These are phyloP conservation scores for Spathaspora sp. DNA, from an alignment of 1,139 yeast species.

Conservation along the genomic window DNA sequence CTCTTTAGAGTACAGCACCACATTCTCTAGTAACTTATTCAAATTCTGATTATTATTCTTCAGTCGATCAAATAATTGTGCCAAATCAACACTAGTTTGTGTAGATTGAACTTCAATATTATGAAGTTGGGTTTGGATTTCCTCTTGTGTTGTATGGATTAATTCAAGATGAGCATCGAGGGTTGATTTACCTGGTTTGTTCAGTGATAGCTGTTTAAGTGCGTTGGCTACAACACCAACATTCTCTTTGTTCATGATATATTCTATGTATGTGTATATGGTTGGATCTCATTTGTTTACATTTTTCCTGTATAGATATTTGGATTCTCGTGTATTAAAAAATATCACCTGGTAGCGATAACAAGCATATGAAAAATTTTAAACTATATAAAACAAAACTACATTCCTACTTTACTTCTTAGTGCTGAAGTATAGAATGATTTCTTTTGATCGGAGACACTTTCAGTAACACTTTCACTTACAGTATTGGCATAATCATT, in stretches of 20 bases:
- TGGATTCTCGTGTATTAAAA: background rate
- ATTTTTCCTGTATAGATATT: background rate
- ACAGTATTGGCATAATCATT: conserved; percentile 59
- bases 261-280: background rate
- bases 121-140: conserved; percentile 30
- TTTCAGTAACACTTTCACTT: conserved; percentile 54
- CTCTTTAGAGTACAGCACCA: conserved; percentile 34
- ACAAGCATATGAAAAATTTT: background rate
- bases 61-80: conserved; percentile 40
- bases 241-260: background rate
- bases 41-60: conserved; percentile 42
- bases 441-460: conserved; percentile 50
- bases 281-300: background rate
- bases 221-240: conserved; percentile 9
- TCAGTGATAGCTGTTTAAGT: conserved; percentile 30
- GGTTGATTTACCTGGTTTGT: conserved; percentile 18
- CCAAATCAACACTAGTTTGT: conserved; percentile 37
- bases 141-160: conserved; percentile 27
- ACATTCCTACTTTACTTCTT: conserved; percentile 55
- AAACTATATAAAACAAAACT: conserved; percentile 2
- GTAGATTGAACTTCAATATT: conserved; percentile 33
- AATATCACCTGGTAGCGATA: background rate
- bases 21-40: conserved; percentile 33
- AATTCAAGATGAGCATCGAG: conserved; percentile 32
- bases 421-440: conserved; percentile 53